Conservation (phyloP, 2,329 filamentous ascomycete genomes). For the Fusarium pseudocircinatum region DNA sequence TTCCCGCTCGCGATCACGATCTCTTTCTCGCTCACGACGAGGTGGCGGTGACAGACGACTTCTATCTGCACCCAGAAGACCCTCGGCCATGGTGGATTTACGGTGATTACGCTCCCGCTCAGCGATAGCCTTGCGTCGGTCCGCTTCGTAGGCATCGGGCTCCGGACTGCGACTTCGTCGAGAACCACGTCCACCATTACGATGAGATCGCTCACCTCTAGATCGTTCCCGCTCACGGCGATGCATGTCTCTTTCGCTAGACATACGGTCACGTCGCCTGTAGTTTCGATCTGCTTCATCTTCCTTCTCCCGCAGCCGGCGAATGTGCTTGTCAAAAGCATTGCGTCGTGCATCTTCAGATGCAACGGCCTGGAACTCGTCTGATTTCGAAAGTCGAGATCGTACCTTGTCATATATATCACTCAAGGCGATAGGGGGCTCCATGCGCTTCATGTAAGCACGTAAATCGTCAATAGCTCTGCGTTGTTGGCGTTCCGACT, state of each 20-base stretch:
- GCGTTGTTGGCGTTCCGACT: slow-evolving; percentile 85
- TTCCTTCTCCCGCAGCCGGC: slow-evolving; percentile 89
- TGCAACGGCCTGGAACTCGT: slow-evolving; percentile 85
- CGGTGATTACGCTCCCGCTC: slow-evolving; percentile 94
- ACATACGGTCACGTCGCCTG: slow-evolving; percentile 66
- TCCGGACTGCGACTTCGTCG: slow-evolving; percentile 89
- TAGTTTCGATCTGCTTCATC: slow-evolving; percentile 78
- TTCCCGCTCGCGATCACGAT: slow-evolving; percentile 39
- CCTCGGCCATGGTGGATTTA: slow-evolving; percentile 77
- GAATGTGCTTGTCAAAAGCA: slow-evolving; percentile 92
- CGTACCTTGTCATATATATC: slow-evolving; percentile 93
- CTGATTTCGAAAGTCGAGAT: slow-evolving; percentile 78
- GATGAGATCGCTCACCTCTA: slow-evolving; percentile 71
- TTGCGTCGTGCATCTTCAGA: slow-evolving; percentile 83
- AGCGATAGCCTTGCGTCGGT: slow-evolving; percentile 90
- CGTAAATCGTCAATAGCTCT: slow-evolving; percentile 86
- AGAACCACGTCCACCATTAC: slow-evolving; percentile 63
- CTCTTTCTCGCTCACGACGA: slow-evolving; percentile 30
- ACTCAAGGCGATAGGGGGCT: slow-evolving; percentile 79
- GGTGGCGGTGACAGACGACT: slow-evolving; percentile 54
- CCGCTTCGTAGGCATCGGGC: slow-evolving; percentile 92
- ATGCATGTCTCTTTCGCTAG: slow-evolving; percentile 61
- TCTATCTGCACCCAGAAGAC: slow-evolving; percentile 63
- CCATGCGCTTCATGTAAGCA: slow-evolving; percentile 86
- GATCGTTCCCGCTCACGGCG: slow-evolving; percentile 70